Evolutionary conservation across 2,329 filamentous ascomycete genomes (phyloP), one percentile per base, ranked within the genome.

Genomic region (Epichloe baconii): DNA sequence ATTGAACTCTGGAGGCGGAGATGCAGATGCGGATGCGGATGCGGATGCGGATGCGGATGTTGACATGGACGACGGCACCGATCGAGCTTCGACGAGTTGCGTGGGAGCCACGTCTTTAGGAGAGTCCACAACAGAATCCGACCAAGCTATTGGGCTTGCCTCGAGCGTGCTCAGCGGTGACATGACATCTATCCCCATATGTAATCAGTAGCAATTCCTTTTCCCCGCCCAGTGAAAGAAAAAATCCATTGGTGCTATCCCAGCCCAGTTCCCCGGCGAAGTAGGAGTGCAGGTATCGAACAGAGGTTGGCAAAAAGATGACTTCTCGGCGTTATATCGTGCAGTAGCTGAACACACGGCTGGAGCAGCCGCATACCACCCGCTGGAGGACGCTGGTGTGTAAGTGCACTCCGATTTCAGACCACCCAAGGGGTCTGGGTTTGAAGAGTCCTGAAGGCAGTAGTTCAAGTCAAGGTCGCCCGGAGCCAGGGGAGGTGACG

Each of bases 401-500:
- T 51, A 47, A 35, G 14, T 44, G 41, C 31, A 48, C 3, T 41
- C 41, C 10, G 50, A 14, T 26, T 44, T 26, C 34, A 48, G 4
- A 3, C 36, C n/a, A 14, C 44, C 38, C 14, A 40, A 19, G 10
- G 17, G n/a, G 21, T 7, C 8, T 8, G 23, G 21, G 21, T 3
- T 12, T 3, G 43, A 10, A 4, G 21, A 42, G 26, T 52, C 47
- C 42, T 52, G 37, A 15, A 49, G 21, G 43, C 47, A 47, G 47
- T 49, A 52, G 43, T 31, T 47, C 23, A 45, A 14, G 8, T 52
- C 46, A 36, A 52, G 21, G 8, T 49, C 47, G 34, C 26, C 42
- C 12, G 52, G 34, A 15, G n/a, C 45, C 41, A 51, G n/a, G 11
- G 66, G 68, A 34, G 71, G 68, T 26, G 67, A 71, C 37, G 64